Base-by-base conservation (phyloP, 2,329 filamentous ascomycete species). In the Fusarium pininemorale region DNA sequence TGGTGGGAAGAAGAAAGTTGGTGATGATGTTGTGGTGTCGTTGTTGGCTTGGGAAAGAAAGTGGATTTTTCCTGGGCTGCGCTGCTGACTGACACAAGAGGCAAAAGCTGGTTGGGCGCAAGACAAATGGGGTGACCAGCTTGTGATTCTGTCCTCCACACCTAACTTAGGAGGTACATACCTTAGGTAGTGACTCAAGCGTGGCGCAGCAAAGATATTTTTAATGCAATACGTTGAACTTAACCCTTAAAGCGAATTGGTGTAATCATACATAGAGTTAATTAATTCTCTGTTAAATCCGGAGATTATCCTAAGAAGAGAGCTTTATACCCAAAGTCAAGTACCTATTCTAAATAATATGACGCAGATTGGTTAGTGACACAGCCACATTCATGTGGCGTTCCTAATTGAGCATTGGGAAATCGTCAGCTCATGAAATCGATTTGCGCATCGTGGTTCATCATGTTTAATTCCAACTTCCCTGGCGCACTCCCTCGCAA, bases 11-110 rank as follows among this genome's bases (percentile, higher is more conserved):
- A 50, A 61, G 73, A 66, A 65, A 69, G 72, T 58, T 51, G 70
- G 69, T 66, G 74, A 66, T 75, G 76, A 70, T 73, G 70, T 65
- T 71, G 70, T 77, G 74, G 73, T 78, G 74, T 74, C 66, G 72
- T 78, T 72, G 68, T 59, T 41, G 69, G 53, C 24, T 54, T 79
- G 70, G 75, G 72, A 65, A 65, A 75, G 68, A 70, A 67, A 61
- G 69, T 74, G 73, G 75, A 78, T 75, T 78, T 78, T 78, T 78
- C 76, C 68, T 69, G 28, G 57, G 48, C 63, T 42, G 47, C 66
- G 62, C 51, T 61, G 69, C 68, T 72, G 58, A 67, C 70, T 68
- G 75, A 77, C 70, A 69, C n/a, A 28, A 38, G 51, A 54, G 35
- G 24, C 37, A 71, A 61, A 51, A 57, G 63, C 54, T 69, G 57